phyloP scores from a whole-genome alignment of 495 filamentous ascomycete species.

The Trichoderma orchidacearum region DNA sequence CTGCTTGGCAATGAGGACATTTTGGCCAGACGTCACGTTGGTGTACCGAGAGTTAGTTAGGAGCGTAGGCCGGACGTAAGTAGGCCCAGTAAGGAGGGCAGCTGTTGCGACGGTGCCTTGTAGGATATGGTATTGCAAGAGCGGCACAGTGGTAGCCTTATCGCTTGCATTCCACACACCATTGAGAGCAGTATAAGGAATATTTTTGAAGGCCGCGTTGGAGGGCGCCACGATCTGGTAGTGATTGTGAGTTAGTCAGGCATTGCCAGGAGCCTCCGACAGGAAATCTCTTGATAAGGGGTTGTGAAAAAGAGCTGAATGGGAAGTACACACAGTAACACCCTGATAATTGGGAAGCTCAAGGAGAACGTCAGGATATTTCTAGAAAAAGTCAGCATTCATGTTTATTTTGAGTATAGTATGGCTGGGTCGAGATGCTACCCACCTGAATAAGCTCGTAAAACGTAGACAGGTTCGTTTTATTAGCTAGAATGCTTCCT shows the following conservation, averaged over 20 bases:
- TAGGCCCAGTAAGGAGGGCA: slow-evolving; percentile 20
- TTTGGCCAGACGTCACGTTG: slow-evolving; percentile 23
- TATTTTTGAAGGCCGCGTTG: slow-evolving; percentile 37
- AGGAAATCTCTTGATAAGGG: not conserved
- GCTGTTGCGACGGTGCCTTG: slow-evolving; percentile 32
- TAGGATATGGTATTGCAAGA: slow-evolving; percentile 48
- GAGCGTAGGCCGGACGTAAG: slow-evolving; percentile 38
- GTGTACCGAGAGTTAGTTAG: slow-evolving; percentile 34
- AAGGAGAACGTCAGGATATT: slow-evolving; percentile 20
- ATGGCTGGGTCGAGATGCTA: not conserved
- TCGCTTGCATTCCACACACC: slow-evolving; percentile 10
- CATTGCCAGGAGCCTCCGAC: not conserved
- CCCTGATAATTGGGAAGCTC: slow-evolving; percentile 16
- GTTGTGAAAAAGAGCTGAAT: not conserved
- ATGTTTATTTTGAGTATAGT: not conserved
- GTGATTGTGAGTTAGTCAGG: not conserved
- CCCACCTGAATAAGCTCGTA: slow-evolving; percentile 18
- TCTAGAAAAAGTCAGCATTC: slow-evolving; percentile 6
- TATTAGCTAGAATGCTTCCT: slow-evolving; percentile 10
- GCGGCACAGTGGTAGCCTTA: slow-evolving; percentile 19
- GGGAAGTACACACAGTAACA: slow-evolving; percentile 15
- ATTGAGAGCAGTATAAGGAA: not conserved
- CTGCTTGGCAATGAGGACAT: slow-evolving; percentile 12
- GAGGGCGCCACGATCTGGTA: slow-evolving; percentile 39
- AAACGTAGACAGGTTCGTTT: slow-evolving; percentile 18